A percentile compares a stretch with the other conserved stretches of the same genome.
Conservation (phyloP, 1,284 basidiomycete species). For the Prillingera fragicola region DNA sequence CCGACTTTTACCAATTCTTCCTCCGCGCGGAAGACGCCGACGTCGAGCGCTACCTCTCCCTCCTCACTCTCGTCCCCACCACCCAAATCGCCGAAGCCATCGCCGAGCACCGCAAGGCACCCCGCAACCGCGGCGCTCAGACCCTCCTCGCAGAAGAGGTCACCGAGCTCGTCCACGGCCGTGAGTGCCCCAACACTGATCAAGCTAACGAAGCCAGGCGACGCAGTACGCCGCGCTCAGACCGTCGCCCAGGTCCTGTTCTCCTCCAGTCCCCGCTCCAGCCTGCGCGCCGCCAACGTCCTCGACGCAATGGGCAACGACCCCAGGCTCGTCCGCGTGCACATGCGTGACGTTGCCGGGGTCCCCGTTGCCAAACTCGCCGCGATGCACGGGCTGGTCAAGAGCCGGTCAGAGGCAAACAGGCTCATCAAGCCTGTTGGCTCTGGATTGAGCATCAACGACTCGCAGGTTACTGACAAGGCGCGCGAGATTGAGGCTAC, state of each 20-base stretch:
- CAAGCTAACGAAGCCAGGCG: conserved; percentile 31
- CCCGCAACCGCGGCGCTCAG: conserved; percentile 66
- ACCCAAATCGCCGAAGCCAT: conserved; percentile 59
- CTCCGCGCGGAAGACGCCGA: conserved; percentile 74
- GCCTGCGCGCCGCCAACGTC: conserved; percentile 52
- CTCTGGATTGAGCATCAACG: conserved; percentile 56
- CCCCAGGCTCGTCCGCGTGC: conserved; percentile 54
- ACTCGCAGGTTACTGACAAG: conserved; percentile 45
- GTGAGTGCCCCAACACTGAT: conserved; percentile 52
- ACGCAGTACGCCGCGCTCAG: conserved; percentile 55
- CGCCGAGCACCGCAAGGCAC: conserved; percentile 56
- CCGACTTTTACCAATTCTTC: conserved; percentile 97
- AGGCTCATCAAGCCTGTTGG: conserved; percentile 52
- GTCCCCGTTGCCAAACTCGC: conserved; percentile 58
- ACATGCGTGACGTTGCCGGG: conserved; percentile 51
- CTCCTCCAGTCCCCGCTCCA: conserved; percentile 47
- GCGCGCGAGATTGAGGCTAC: conserved; percentile 44
- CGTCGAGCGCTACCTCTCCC: conserved; percentile 69
- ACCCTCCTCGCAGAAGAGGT: conserved; percentile 76
- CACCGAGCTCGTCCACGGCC: conserved; percentile 76
- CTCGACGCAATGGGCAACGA: conserved; percentile 57
- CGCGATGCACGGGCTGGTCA: conserved; percentile 51
- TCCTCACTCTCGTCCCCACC: conserved; percentile 74
- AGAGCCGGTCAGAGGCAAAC: conserved; percentile 51
- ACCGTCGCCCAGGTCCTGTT: conserved; percentile 61